Evolutionary conservation across 1,139 yeast species (phyloP).

Genomic region (Nakaseomyces sp.): DNA sequence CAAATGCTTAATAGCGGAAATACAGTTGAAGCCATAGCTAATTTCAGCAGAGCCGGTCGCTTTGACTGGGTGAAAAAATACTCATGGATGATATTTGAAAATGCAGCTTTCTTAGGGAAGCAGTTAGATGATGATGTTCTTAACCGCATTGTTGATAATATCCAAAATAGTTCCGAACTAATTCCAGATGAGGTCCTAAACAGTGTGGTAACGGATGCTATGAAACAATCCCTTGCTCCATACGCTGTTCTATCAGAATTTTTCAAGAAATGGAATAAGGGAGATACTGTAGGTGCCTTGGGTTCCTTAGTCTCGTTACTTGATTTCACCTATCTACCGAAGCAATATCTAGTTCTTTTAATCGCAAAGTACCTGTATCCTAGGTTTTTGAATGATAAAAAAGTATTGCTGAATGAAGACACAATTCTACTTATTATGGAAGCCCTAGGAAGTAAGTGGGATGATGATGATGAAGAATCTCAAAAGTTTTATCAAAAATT

Average conservation of each 20-base stretch:
- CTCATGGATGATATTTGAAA: conserved; percentile 51
- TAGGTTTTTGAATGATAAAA: conserved; percentile 18
- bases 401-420: conserved; percentile 16
- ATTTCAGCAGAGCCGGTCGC: conserved; percentile 61
- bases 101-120: conserved; percentile 44
- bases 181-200: conserved; percentile 25
- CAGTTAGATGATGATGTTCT: conserved; percentile 49
- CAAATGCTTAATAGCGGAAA: conserved; percentile 30
- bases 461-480: conserved; percentile 14
- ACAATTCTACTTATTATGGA: conserved; percentile 19
- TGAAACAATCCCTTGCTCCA: conserved; percentile 63
- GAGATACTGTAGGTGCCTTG: conserved; percentile 29
- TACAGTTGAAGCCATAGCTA: conserved; percentile 54
- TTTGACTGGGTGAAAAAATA: conserved; percentile 35
- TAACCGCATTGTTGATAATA: conserved; percentile 42
- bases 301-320: conserved; percentile 44
- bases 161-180: conserved; percentile 15
- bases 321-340: conserved; percentile 59
- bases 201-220: conserved; percentile 40
- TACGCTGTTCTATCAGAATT: conserved; percentile 57
- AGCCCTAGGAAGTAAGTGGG: conserved; percentile 21
- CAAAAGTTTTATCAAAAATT: conserved; percentile 14
- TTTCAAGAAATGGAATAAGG: conserved; percentile 31
- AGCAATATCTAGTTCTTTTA: conserved; percentile 36
- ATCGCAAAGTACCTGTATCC: conserved; percentile 26